Evolutionary conservation across 2,329 filamentous ascomycete species (phyloP), one percentile per base, ranked within the genome.

Genomic region (Alternaria triticina): DNA sequence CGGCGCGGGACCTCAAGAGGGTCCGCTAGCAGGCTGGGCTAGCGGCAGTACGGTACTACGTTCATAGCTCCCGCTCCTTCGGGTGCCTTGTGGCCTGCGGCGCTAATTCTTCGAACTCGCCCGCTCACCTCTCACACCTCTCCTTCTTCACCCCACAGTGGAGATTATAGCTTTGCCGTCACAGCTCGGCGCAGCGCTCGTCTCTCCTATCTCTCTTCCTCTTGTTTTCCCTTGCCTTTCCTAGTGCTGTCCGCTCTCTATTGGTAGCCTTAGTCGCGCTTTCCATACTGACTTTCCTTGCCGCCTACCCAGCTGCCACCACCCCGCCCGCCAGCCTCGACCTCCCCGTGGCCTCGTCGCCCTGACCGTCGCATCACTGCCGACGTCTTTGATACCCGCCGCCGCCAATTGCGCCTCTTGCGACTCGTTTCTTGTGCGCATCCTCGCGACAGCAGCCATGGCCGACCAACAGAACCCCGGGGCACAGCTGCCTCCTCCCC

Each of bases 401-500:
- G 10, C 52, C 57, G 25, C 59, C 50, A 17, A 56, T 17, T 47
- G 57, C 69, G 58, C 65, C 61, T 65, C 54, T 36, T 63, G 67
- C 70, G 52, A 63, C 65, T 58, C 62, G 15, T 54, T 59, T 57
- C 55, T 45, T 56, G 61, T 51, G 54, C 52, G 45, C 59, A 49
- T 47, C 54, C 44, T 60, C 52, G 65, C 66, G 55, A 65, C 66
- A 52, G 54, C 62, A 61, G 83, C 82, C 79, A 97, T 97, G 94
- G 89, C 93, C 83, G 93, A 97, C 83, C 86, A 88, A 78, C 83
- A 89, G 79, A 83, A 89, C 71, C 81, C 89, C 60, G 72, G 71
- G 71, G 84, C 88, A 66, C 88, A 91, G 81, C 88, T 94, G 71
- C 90, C 91, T 66, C 89, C 90, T 68, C 87, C 90, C 59, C 89